Conservation (phyloP, 805 yeast genomes). For the Starmera pachycereana region DNA sequence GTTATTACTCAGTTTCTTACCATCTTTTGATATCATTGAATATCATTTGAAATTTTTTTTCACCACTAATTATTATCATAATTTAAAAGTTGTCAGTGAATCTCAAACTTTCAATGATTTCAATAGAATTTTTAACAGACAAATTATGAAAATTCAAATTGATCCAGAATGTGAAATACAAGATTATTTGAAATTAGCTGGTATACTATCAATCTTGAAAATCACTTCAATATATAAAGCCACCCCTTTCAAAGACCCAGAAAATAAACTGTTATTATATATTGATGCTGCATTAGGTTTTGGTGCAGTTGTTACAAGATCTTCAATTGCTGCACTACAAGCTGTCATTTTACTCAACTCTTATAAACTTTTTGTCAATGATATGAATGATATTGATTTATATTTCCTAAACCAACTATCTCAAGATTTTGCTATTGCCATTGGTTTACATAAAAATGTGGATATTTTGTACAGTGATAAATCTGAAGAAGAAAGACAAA, state of each 20-base stretch:
- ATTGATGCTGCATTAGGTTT: constrained; percentile 11
- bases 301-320: constrained; percentile 11
- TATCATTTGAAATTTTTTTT: constrained; percentile 8
- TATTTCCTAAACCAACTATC: constrained; percentile 10
- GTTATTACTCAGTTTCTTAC: constrained; percentile 3
- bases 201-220: constrained; percentile 8
- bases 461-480: constrained; percentile 13
- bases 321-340: constrained; percentile 11
- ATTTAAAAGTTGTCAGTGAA: constrained; percentile 8
- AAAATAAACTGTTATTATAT: constrained; percentile 5
- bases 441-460: constrained; percentile 13
- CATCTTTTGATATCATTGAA: constrained; percentile 6
- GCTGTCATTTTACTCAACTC: constrained; percentile 9
- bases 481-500: constrained; percentile 8
- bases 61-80: constrained; percentile 6
- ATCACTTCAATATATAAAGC: constrained; percentile 9
- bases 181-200: constrained; percentile 8
- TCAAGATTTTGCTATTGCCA: constrained; percentile 13
- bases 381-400: constrained; percentile 9
- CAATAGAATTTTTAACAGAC: constrained; percentile 5
- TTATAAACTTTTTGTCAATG: constrained; percentile 10
- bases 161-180: constrained; percentile 8
- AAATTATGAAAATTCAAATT: constrained; percentile 3
- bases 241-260: constrained; percentile 4
- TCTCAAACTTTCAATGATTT: constrained; percentile 2